Conservation (phyloP, 1,139 yeast species). For the Saccharomyces hybrid region DNA sequence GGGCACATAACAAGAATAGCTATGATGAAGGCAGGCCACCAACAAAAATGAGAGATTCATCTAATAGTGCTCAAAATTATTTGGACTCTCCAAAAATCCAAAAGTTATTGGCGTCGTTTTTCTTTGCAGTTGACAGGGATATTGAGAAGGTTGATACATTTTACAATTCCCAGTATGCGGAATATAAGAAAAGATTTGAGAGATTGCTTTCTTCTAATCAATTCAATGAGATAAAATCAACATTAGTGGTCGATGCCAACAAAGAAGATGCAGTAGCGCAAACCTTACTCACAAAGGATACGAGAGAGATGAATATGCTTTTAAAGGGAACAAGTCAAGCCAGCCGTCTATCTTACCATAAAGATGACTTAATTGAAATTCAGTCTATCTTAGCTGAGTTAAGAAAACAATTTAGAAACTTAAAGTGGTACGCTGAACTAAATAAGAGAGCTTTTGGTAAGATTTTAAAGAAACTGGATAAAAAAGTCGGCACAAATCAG, state of each 20-base stretch:
- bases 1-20: slow-evolving; percentile 12
- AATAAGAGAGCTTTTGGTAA: slow-evolving; percentile 87
- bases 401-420: slow-evolving; percentile 68
- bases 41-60: slow-evolving; percentile 14
- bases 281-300: not conserved
- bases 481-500: slow-evolving; percentile 65
- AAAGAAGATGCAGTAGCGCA: not conserved
- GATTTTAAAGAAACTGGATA: slow-evolving; percentile 85
- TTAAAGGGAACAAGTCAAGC: not conserved
- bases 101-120: slow-evolving; percentile 53
- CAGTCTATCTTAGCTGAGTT: slow-evolving; percentile 69
- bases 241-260: not conserved
- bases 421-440: slow-evolving; percentile 90
- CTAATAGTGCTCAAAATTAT: slow-evolving; percentile 10
- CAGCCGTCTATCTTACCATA: slow-evolving; percentile 11
- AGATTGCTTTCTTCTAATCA: slow-evolving; percentile 37
- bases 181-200: slow-evolving; percentile 62
- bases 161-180: slow-evolving; percentile 63
- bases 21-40: slow-evolving; percentile 12
- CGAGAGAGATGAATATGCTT: not conserved
- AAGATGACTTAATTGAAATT: slow-evolving; percentile 75
- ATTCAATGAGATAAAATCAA: slow-evolving; percentile 20
- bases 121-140: slow-evolving; percentile 72
- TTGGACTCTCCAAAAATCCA: slow-evolving; percentile 38
- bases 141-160: slow-evolving; percentile 76